Evolutionary conservation across 441 rosid species (phyloP), one percentile per base, ranked within the genome.

Genomic region (Mallotus repandus): DNA sequence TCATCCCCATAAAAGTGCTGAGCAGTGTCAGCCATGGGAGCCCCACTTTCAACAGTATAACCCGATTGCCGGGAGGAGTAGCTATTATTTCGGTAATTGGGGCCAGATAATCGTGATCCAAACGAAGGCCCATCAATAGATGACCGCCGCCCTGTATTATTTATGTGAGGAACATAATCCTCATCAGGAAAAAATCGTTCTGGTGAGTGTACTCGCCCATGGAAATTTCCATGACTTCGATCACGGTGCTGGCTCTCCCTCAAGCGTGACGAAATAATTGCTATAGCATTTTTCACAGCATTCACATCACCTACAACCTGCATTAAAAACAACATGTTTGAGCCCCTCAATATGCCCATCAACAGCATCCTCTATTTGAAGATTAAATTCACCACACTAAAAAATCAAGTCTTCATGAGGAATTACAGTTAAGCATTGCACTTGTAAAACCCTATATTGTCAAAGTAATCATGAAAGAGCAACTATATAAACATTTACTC

Each of bases 181-280:
- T 93, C 99, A 74, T 88, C 93, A 38, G 89, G 80, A 46, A 88
- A 86, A 69, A 81, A 72, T 13, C 86, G 84, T 57, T 94, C 98
- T 0, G 96, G 97, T 62, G 95, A 92, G 64, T 90, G 95, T 60
- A 75, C 7, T 75, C 94, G 81, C 68, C 97, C 97, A 72, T 84
- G 94, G 76, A 90, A 84, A 81, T 72, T 72, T 41, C 68, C 75
- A 50, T 90, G 79, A 84, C 85, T 84, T 69, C 96, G 94, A 71
- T 93, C 97, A 68, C 98, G 96, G 81, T 93, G 97, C 69, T 96
- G 99, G 78, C 99, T 93, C 88, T 93, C 99, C 82, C 93, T 84
- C 80, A 96, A 80, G 75, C 97, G 96, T 6, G 91, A 86, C 55
- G 98, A 91, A 72, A 96, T 93, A 71, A 85, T 78, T 9, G 84